Evolutionary conservation across 2,329 filamentous ascomycete genomes (phyloP).

Genomic region (Myriangium duriaei): DNA sequence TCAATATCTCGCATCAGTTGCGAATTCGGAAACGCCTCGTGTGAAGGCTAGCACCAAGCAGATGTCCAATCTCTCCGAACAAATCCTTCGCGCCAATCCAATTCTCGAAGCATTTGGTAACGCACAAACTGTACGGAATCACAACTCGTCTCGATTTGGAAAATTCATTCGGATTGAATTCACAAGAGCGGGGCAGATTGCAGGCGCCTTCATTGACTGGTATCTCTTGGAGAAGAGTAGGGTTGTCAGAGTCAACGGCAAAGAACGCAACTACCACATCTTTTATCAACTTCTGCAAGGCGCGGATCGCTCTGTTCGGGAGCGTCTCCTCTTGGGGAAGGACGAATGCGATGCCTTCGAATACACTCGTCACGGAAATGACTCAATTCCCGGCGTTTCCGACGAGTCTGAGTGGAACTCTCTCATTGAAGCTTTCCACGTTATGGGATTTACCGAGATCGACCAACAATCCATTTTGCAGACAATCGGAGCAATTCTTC

Average conservation of each 20-base stretch:
- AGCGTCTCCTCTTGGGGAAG: constrained; percentile 62
- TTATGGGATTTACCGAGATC: constrained; percentile 84
- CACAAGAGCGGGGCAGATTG: constrained; percentile 73
- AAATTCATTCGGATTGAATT: constrained; percentile 99
- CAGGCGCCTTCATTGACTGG: constrained; percentile 96
- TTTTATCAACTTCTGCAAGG: constrained; percentile 94
- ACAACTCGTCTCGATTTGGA: constrained; percentile 96
- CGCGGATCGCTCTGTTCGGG: constrained; percentile 59
- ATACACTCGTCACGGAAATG: constrained; percentile 84
- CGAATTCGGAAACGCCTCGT: constrained; percentile 62
- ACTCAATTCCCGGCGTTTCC: constrained; percentile 79
- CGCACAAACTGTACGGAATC: constrained; percentile 92
- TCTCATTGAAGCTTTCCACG: constrained; percentile 78
- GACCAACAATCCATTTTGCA: constrained; percentile 75
- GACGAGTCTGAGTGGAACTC: constrained; percentile 83
- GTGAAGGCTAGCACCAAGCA: constrained; percentile 48
- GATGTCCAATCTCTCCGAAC: constrained; percentile 81
- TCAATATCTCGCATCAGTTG: constrained; percentile 91
- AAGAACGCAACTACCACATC: constrained; percentile 91
- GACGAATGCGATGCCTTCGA: constrained; percentile 75
- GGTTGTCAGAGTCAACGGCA: constrained; percentile 74
- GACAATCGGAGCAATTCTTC: constrained; percentile 81
- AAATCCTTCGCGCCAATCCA: constrained; percentile 90
- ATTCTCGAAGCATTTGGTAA: constrained; percentile 98
- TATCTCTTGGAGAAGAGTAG: constrained; percentile 97